Percentiles rank a stretch among this genome's conserved stretches.
Conservation (phyloP, 306 rosid species). For the Cicer chorassanicum region DNA sequence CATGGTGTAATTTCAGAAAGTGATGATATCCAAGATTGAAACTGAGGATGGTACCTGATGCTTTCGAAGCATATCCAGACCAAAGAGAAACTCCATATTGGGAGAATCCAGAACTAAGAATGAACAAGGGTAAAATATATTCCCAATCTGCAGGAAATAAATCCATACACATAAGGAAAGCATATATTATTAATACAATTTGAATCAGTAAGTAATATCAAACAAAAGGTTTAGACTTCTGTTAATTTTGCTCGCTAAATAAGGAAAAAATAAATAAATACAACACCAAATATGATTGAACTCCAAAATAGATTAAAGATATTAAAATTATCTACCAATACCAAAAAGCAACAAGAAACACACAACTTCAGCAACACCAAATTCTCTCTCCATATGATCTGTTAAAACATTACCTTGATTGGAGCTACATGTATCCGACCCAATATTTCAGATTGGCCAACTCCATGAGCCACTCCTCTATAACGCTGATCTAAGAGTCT, state of each 20-base stretch:
- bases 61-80: slow-evolving; percentile 96
- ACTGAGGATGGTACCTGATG: slow-evolving; percentile 73
- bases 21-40: slow-evolving; percentile 3
- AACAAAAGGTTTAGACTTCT: slow-evolving; percentile 5
- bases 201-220: slow-evolving; percentile 4
- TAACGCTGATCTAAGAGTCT: slow-evolving; percentile 95
- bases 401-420: slow-evolving; percentile 72
- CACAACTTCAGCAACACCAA: slow-evolving; percentile 25
- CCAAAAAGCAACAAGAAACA: slow-evolving; percentile 2
- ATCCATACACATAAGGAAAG: slow-evolving; percentile 24
- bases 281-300: slow-evolving; percentile 2
- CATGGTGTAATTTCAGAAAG: slow-evolving; percentile 31
- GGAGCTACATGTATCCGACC: slow-evolving; percentile 98
- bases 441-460: slow-evolving; percentile 95
- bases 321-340: slow-evolving; percentile 6
- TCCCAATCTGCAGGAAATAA: slow-evolving; percentile 69
- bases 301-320: slow-evolving; percentile 2
- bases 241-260: slow-evolving; percentile 17
- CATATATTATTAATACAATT: slow-evolving; percentile 1
- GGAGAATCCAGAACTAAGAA: slow-evolving; percentile 86
- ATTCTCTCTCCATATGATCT: neutral
- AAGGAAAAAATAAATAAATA: neutral
- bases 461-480: slow-evolving; percentile 96
- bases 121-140: slow-evolving; percentile 86
- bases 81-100: slow-evolving; percentile 95